Conservation (phyloP, 2,329 filamentous ascomycete species). For the Phyllosticta citriasiana region DNA sequence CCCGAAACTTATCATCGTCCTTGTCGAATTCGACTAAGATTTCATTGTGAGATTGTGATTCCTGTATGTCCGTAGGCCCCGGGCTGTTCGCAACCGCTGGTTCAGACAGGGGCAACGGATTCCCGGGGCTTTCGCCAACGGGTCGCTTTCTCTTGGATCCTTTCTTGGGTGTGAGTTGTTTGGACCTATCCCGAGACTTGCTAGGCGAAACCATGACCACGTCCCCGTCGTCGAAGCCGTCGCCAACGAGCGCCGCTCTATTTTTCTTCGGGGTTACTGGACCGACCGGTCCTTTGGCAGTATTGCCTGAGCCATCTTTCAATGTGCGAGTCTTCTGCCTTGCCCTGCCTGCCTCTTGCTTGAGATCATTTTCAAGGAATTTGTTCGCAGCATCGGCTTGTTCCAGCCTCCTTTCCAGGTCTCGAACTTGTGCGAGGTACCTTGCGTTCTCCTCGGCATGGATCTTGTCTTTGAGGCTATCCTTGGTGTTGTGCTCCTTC, state of each 20-base stretch:
- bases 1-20: slow-evolving; percentile 28
- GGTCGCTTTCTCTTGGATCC: slow-evolving; percentile 58
- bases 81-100: slow-evolving; percentile 9
- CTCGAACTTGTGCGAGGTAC: slow-evolving; percentile 54
- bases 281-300: slow-evolving; percentile 12
- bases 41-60: background rate
- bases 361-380: slow-evolving; percentile 63
- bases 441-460: slow-evolving; percentile 55
- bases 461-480: slow-evolving; percentile 52
- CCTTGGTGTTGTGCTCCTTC: slow-evolving; percentile 52
- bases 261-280: slow-evolving; percentile 53
- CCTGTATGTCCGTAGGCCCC: background rate
- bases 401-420: slow-evolving; percentile 54
- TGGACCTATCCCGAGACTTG: slow-evolving; percentile 37
- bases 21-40: slow-evolving; percentile 28
- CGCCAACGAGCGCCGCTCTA: slow-evolving; percentile 51
- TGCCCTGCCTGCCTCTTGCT: slow-evolving; percentile 44
- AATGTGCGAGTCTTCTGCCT: slow-evolving; percentile 30
- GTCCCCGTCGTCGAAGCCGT: slow-evolving; percentile 67
- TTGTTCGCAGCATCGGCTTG: slow-evolving; percentile 58
- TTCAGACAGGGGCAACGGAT: slow-evolving; percentile 43
- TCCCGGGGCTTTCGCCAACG: slow-evolving; percentile 52
- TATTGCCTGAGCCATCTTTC: slow-evolving; percentile 15
- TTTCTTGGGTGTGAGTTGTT: slow-evolving; percentile 50
- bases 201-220: slow-evolving; percentile 46